A percentile compares a stretch with the other conserved stretches of the same genome.
Evolutionary conservation across 176 grass and related monocot species (phyloP).

Genomic region (Oryza australiensis): DNA sequence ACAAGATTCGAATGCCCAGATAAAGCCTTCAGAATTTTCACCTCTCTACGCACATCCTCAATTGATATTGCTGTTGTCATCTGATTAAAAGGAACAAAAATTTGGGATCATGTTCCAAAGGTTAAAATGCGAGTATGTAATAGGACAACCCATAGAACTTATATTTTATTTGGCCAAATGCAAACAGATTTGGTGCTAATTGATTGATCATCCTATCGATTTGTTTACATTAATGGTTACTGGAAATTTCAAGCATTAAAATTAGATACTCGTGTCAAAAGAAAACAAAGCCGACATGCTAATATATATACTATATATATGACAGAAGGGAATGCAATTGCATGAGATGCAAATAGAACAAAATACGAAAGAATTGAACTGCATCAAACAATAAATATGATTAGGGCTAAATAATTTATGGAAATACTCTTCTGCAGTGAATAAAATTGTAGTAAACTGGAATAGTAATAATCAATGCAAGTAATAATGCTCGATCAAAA

Average conservation of each 20-base stretch:
- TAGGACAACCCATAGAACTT: neutral
- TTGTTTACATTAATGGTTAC: neutral
- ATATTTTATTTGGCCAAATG: neutral
- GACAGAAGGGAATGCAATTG: slow-evolving; percentile 36
- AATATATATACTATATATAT: neutral
- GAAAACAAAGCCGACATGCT: neutral
- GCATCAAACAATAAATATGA: slow-evolving; percentile 16
- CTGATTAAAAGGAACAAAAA: slow-evolving; percentile 49
- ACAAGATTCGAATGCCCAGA: slow-evolving; percentile 87
- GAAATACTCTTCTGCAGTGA: neutral
- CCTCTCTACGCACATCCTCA: slow-evolving; percentile 98
- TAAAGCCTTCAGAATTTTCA: slow-evolving; percentile 95
- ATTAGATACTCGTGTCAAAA: neutral
- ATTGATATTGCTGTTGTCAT: slow-evolving; percentile 97
- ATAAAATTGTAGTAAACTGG: neutral
- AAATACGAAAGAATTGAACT: slow-evolving; percentile 5
- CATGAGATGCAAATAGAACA: slow-evolving; percentile 38
- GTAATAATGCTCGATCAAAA: neutral
- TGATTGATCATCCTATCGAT: slow-evolving; percentile 9
- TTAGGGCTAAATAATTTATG: slow-evolving; percentile 8
- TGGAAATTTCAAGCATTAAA: slow-evolving; percentile 1
- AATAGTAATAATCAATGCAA: slow-evolving; percentile 41
- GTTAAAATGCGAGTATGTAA: slow-evolving; percentile 32
- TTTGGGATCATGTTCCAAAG: slow-evolving; percentile 21
- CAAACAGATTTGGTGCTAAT: neutral